These are phyloP conservation scores for Alternaria ethzedia DNA, from an alignment of 2,329 filamentous ascomycete species.

Conservation along the genomic window DNA sequence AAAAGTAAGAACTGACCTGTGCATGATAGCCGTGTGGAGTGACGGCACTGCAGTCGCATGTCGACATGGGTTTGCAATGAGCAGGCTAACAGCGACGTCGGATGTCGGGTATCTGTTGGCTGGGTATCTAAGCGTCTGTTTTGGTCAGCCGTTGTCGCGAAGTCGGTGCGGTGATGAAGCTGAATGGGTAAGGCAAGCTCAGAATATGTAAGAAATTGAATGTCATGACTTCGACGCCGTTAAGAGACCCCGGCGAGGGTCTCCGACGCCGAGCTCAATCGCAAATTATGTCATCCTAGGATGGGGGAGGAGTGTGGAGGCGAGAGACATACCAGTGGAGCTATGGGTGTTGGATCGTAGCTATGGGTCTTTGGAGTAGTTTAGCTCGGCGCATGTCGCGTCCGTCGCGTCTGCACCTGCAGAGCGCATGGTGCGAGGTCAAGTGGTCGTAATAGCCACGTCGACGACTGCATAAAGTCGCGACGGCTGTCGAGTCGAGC, in stretches of 20 bases:
- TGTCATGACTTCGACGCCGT: constrained; percentile 80
- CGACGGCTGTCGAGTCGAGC: constrained; percentile 1
- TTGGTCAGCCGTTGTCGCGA: neutral
- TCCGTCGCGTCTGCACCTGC: neutral
- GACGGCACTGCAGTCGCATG: neutral
- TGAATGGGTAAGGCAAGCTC: constrained; percentile 55
- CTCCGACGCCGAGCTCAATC: constrained; percentile 89
- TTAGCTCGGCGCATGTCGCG: neutral
- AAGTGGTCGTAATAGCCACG: neutral
- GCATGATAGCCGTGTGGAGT: neutral
- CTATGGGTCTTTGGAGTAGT: constrained; percentile 7
- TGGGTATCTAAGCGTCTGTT: constrained; percentile 1
- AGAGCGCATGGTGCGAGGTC: neutral
- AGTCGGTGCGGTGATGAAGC: neutral
- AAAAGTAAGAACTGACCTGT: constrained; percentile 19
- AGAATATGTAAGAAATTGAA: constrained; percentile 99
- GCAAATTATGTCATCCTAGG: constrained; percentile 98
- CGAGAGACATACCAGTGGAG: constrained; percentile 30
- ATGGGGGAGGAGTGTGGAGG: constrained; percentile 8
- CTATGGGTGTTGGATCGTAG: neutral
- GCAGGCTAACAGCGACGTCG: neutral
- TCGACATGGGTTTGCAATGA: neutral
- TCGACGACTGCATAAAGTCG: neutral
- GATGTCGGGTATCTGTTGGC: neutral
- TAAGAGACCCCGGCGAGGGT: constrained; percentile 89